These are phyloP conservation scores for Brettanomyces custersianus DNA, from an alignment of 805 yeast species.

Conservation along the genomic window DNA sequence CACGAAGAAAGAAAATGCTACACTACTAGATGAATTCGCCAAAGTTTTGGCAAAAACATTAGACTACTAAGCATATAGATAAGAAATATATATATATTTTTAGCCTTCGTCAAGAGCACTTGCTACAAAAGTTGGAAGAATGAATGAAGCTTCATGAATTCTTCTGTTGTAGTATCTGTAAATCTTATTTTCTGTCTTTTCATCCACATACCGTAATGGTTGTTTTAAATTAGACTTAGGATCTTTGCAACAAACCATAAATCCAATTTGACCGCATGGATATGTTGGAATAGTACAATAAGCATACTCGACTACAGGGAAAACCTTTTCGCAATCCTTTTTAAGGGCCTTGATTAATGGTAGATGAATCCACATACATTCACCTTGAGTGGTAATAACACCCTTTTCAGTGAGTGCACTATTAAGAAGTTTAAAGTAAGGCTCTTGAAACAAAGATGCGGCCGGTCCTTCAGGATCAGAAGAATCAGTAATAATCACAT, in stretches of 20 bases:
- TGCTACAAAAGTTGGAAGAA: constrained; percentile 88
- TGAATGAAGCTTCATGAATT: constrained; percentile 83
- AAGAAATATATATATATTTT: neutral
- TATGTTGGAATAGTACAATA: constrained; percentile 93
- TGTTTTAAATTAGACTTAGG: constrained; percentile 48
- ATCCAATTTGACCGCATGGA: constrained; percentile 97
- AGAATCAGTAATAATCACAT: constrained; percentile 93
- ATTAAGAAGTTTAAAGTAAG: constrained; percentile 75
- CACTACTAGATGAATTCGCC: constrained; percentile 33
- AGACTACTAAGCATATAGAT: constrained; percentile 6
- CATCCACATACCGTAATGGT: constrained; percentile 61
- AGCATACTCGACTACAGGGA: constrained; percentile 88
- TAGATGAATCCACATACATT: constrained; percentile 88
- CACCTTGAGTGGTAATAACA: constrained; percentile 90
- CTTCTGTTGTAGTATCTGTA: constrained; percentile 76
- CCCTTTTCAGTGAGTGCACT: constrained; percentile 92
- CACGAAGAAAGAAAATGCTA: constrained; percentile 62
- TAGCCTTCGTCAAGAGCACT: constrained; percentile 15
- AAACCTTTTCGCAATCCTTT: constrained; percentile 71
- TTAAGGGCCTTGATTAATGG: constrained; percentile 75
- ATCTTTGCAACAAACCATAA: constrained; percentile 90
- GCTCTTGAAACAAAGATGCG: constrained; percentile 83
- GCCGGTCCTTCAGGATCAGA: constrained; percentile 99
- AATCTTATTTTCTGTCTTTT: constrained; percentile 52
- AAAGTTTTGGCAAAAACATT: constrained; percentile 11